Percentiles rank a stretch among this genome's conserved stretches.
Conservation (phyloP, 495 filamentous ascomycete species). For the Hypoxylon cercidicola region DNA sequence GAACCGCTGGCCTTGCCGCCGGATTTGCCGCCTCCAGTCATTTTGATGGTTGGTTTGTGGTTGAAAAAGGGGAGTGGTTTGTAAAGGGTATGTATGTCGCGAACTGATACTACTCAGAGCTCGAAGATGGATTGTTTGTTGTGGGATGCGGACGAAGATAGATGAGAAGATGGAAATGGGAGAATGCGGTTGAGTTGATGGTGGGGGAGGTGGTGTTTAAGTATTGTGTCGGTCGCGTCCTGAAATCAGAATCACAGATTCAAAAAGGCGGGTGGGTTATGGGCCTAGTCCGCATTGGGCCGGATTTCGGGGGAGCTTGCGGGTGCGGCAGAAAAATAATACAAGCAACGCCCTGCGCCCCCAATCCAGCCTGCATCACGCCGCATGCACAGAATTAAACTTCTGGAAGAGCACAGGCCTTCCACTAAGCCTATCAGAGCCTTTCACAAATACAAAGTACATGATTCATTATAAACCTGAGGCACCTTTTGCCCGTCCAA, state of each 20-base stretch:
- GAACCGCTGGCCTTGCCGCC: slow-evolving; percentile 96
- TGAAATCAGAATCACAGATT: slow-evolving; percentile 56
- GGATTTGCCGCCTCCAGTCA: slow-evolving; percentile 98
- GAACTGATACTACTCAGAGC: slow-evolving; percentile 36
- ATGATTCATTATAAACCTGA: too few species aligned
- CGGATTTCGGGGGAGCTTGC: slow-evolving; percentile 37
- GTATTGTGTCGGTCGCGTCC: slow-evolving; percentile 63
- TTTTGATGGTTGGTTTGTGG: slow-evolving; percentile 72
- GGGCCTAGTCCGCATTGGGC: slow-evolving; percentile 55
- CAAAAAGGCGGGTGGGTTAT: slow-evolving; percentile 50
- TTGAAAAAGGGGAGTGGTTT: slow-evolving; percentile 42
- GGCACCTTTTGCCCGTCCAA: neutral
- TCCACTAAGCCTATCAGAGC: slow-evolving; percentile 11
- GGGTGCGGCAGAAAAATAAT: slow-evolving; percentile 38
- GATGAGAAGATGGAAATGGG: slow-evolving; percentile 48
- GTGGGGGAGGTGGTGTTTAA: slow-evolving; percentile 61
- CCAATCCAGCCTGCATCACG: too few species aligned
- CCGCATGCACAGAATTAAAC: slow-evolving; percentile 27
- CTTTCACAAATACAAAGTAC: neutral
- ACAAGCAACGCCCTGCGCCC: slow-evolving; percentile 11
- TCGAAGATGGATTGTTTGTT: slow-evolving; percentile 26
- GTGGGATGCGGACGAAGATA: slow-evolving; percentile 25
- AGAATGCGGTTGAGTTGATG: slow-evolving; percentile 49
- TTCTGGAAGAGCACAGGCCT: slow-evolving; percentile 22
- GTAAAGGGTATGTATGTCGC: slow-evolving; percentile 35